These are phyloP conservation scores for Bathelium albidoporum DNA, from an alignment of 495 filamentous ascomycete species.

Conservation along the genomic window DNA sequence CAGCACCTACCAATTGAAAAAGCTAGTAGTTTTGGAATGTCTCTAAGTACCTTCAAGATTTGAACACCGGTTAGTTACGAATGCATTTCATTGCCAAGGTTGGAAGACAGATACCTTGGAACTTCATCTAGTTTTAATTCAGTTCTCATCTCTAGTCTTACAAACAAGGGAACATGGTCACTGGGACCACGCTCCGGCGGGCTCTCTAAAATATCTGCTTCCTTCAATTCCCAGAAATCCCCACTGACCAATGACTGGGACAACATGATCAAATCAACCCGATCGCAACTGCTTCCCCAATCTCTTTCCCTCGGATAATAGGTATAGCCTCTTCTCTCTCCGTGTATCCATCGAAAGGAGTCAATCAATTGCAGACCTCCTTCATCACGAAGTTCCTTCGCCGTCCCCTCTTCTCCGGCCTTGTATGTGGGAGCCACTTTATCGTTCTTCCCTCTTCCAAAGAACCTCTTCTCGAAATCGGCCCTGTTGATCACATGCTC, in stretches of 20 bases:
- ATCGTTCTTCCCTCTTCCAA: slow-evolving; percentile 18
- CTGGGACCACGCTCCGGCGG: slow-evolving; percentile 25
- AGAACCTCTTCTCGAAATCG: slow-evolving; percentile 41
- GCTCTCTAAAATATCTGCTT: slow-evolving; percentile 27
- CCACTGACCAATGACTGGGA: slow-evolving; percentile 15
- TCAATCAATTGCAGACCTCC: slow-evolving; percentile 17
- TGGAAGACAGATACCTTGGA: neutral
- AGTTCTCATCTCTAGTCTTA: neutral
- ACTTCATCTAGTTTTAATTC: neutral
- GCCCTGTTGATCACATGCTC: slow-evolving; percentile 40
- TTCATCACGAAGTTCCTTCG: neutral
- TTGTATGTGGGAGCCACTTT: slow-evolving; percentile 2
- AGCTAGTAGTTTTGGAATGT: no score
- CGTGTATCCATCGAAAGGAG: slow-evolving; percentile 27
- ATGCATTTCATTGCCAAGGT: neutral
- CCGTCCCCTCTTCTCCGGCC: neutral
- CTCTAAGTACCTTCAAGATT: no score
- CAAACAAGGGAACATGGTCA: slow-evolving; percentile 30
- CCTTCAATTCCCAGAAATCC: slow-evolving; percentile 8
- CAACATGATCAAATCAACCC: slow-evolving; percentile 28
- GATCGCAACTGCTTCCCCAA: slow-evolving; percentile 29
- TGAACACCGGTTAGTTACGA: no score
- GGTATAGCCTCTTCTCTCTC: slow-evolving; percentile 24
- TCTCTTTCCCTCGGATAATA: slow-evolving; percentile 22
- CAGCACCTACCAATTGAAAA: no score